phyloP scores from a whole-genome alignment of 176 grass and related monocot genomes.

The Rhynchospora breviuscula region DNA sequence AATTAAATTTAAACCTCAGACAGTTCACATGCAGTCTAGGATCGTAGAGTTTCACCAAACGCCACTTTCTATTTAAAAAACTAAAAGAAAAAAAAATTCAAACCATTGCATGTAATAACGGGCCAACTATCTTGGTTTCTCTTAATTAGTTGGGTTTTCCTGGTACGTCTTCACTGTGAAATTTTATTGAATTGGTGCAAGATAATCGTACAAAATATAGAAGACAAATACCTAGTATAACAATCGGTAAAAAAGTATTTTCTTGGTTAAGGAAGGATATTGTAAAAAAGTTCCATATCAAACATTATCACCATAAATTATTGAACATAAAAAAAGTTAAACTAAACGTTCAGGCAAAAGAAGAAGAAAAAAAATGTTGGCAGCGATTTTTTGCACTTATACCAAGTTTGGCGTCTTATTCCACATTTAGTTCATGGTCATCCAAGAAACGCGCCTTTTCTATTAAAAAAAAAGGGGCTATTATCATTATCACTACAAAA shows the following conservation, averaged over 20 bases:
- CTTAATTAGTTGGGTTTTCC: background rate
- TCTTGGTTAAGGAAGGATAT: background rate
- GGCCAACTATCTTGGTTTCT: background rate
- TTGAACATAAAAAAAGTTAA: background rate
- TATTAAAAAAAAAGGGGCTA: too few relatives aligned
- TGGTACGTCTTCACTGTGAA: background rate
- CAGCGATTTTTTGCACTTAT: background rate
- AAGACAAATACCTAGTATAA: background rate
- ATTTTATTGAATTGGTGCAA: background rate
- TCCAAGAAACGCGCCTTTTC: too few relatives aligned
- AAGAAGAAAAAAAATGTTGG: background rate
- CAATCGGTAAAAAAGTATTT: background rate
- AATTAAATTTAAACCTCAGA: conserved; percentile 12
- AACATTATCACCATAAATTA: background rate
- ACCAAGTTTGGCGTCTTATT: too few relatives aligned
- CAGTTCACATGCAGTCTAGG: conserved; percentile 4
- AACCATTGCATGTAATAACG: background rate
- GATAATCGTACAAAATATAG: background rate
- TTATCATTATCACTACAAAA: too few relatives aligned
- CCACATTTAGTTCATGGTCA: too few relatives aligned
- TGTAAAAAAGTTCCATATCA: background rate
- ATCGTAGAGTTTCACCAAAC: conserved; percentile 19
- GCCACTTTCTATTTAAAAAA: conserved; percentile 5
- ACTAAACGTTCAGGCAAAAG: background rate
- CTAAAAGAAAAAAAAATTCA: background rate